A percentile compares a stretch with the other conserved stretches of the same genome.
These are phyloP conservation scores for Rossbeevera mucosa DNA, from an alignment of 768 basidiomycete species.

Conservation along the genomic window DNA sequence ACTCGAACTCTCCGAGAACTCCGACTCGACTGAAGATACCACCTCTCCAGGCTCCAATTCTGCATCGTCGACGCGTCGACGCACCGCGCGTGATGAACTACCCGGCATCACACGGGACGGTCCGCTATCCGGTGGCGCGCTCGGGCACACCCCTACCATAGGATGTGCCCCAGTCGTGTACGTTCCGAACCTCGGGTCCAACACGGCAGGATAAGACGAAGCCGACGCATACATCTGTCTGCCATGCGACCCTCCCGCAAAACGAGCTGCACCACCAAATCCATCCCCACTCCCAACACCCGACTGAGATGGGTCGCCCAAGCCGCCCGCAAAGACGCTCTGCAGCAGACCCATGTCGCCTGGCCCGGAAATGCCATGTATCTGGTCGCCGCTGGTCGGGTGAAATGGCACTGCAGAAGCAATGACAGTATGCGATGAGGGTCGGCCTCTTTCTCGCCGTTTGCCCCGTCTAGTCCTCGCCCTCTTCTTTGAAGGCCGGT, in stretches of 20 bases:
- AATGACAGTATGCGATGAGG: not conserved
- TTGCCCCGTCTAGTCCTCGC: conserved; percentile 25
- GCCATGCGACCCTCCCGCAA: not conserved
- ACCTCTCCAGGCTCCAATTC: conserved; percentile 28
- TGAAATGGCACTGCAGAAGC: not conserved
- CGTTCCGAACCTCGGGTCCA: conserved; percentile 11
- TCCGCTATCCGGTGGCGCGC: not conserved
- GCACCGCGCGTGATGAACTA: not conserved
- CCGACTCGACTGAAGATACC: conserved; percentile 19
- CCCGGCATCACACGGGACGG: conserved; percentile 2
- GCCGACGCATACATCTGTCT: conserved; percentile 1
- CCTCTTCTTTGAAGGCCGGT: conserved; percentile 21
- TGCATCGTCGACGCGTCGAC: not conserved
- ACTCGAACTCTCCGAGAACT: conserved; percentile 23
- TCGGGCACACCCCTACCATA: not conserved
- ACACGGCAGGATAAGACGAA: conserved; percentile 15
- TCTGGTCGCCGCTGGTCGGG: conserved; percentile 11
- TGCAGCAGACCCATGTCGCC: conserved; percentile 18
- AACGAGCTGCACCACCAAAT: conserved; percentile 17
- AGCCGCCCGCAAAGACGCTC: conserved; percentile 5
- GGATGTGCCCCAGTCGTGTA: not conserved
- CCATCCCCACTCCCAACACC: conserved; percentile 16
- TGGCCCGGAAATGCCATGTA: conserved; percentile 16
- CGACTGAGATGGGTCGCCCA: conserved; percentile 17
- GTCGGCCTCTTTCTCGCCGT: conserved; percentile 11